Percentiles rank a stretch among this genome's conserved stretches.
Evolutionary conservation across 1,139 yeast genomes (phyloP).

Genomic region (Diutina ranongensis): DNA sequence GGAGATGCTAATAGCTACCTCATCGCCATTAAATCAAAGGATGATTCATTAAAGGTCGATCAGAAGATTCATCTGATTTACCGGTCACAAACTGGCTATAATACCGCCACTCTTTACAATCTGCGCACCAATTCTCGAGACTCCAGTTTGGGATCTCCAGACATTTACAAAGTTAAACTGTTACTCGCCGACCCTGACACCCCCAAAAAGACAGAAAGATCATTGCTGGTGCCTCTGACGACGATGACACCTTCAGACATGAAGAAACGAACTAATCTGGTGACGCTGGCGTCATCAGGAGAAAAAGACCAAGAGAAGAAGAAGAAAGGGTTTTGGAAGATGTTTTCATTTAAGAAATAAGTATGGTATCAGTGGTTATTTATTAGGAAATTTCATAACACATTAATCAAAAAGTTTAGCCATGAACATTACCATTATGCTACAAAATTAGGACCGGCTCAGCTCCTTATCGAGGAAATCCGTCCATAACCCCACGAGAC

Average conservation of each 20-base stretch:
- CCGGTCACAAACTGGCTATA: neutral
- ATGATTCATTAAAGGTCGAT: neutral
- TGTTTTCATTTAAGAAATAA: neutral
- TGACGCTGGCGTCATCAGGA: constrained; percentile 5
- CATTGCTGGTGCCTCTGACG: constrained; percentile 4
- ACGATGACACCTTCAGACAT: constrained; percentile 1
- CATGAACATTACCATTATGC: no score
- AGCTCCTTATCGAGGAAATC: constrained; percentile 79
- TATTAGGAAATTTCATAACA: no score
- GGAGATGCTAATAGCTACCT: neutral
- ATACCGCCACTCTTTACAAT: neutral
- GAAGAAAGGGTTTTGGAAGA: neutral
- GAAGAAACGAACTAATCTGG: constrained; percentile 3
- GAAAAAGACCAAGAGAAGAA: neutral
- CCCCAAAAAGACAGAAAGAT: neutral
- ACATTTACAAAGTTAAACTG: constrained; percentile 2
- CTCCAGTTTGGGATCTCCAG: neutral
- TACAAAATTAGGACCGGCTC: no score
- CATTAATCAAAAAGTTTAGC: no score
- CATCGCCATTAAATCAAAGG: neutral
- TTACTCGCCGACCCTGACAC: constrained; percentile 1
- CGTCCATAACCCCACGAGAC: constrained; percentile 82
- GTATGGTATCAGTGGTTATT: no score
- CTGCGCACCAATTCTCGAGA: neutral
- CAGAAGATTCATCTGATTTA: neutral